Conservation (phyloP, 306 rosid species). For the Medicago truncatula region DNA sequence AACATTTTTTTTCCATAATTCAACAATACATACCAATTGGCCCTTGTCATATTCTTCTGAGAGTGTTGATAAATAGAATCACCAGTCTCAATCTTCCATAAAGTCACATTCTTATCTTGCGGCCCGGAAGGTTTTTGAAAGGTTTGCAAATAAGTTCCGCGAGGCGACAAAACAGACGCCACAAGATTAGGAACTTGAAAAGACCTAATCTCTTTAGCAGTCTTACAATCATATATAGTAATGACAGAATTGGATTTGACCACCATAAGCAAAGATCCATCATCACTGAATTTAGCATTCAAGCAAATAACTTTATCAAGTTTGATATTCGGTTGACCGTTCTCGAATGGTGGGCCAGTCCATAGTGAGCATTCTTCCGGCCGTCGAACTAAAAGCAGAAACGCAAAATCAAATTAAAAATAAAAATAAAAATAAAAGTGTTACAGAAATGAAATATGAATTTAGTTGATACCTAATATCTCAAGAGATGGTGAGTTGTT, state of each 20-base stretch:
- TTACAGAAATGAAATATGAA: neutral
- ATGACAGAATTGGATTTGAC: slow-evolving; percentile 61
- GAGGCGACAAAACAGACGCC: slow-evolving; percentile 72
- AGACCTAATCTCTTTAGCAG: slow-evolving; percentile 63
- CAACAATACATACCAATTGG: slow-evolving; percentile 60
- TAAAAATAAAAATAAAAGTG: neutral
- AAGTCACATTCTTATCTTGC: slow-evolving; percentile 73
- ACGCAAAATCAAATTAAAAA: neutral
- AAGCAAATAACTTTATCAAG: slow-evolving; percentile 67
- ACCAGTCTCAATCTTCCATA: slow-evolving; percentile 74
- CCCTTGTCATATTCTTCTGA: slow-evolving; percentile 75
- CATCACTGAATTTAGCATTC: slow-evolving; percentile 70
- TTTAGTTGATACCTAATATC: slow-evolving; percentile 67
- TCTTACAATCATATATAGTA: slow-evolving; percentile 58
- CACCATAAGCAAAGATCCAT: slow-evolving; percentile 78
- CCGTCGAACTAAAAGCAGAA: slow-evolving; percentile 59
- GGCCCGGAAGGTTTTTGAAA: slow-evolving; percentile 72
- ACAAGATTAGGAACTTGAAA: slow-evolving; percentile 67
- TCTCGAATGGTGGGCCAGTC: slow-evolving; percentile 80
- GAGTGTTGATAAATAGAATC: slow-evolving; percentile 64
- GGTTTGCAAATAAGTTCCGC: slow-evolving; percentile 78
- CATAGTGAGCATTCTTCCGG: slow-evolving; percentile 78
- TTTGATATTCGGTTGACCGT: slow-evolving; percentile 65
- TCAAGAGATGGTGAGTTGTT: slow-evolving; percentile 58
- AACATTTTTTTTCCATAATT: neutral